Evolutionary conservation across 2,329 filamentous ascomycete genomes (phyloP).

Genomic region (Phaeosphaeria sp.): DNA sequence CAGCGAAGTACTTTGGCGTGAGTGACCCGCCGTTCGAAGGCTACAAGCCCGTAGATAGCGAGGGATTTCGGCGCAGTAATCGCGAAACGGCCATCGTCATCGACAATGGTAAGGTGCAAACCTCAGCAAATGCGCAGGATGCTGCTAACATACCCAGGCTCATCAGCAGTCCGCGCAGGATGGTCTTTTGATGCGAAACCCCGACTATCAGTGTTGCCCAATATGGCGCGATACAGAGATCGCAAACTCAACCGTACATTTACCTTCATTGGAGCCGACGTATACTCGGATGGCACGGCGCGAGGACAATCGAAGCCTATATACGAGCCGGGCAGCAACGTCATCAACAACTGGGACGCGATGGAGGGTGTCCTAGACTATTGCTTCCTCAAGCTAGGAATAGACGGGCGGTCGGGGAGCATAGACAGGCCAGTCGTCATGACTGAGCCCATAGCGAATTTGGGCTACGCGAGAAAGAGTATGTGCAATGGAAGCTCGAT

Average conservation of each 20-base stretch:
- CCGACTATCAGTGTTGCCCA: conserved; percentile 79
- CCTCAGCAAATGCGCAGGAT: conserved; percentile 3
- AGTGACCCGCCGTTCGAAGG: conserved; percentile 68
- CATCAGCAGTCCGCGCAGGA: conserved; percentile 85
- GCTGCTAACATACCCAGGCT: conserved; percentile 64
- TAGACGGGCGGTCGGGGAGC: conserved; percentile 75
- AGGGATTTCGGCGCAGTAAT: conserved; percentile 74
- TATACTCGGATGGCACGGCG: conserved; percentile 92
- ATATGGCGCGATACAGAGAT: conserved; percentile 95
- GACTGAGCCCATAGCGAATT: conserved; percentile 92
- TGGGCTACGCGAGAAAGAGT: conserved; percentile 89
- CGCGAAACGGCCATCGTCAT: conserved; percentile 83
- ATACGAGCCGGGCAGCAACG: conserved; percentile 88
- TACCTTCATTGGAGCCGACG: conserved; percentile 89
- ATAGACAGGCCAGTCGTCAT: conserved; percentile 90
- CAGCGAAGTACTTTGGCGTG: conserved; percentile 59
- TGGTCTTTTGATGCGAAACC: conserved; percentile 94
- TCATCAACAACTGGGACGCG: conserved; percentile 97
- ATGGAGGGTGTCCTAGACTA: conserved; percentile 96
- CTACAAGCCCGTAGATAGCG: conserved; percentile 63
- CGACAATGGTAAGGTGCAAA: conserved; percentile 77
- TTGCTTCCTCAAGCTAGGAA: conserved; percentile 88
- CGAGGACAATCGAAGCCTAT: conserved; percentile 88
- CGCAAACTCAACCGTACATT: conserved; percentile 91
- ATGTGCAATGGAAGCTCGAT: conserved; percentile 42